A percentile compares a stretch with the other conserved stretches of the same genome.
These are phyloP conservation scores for Candida tallmaniae DNA, from an alignment of 805 yeast species.

Conservation along the genomic window DNA sequence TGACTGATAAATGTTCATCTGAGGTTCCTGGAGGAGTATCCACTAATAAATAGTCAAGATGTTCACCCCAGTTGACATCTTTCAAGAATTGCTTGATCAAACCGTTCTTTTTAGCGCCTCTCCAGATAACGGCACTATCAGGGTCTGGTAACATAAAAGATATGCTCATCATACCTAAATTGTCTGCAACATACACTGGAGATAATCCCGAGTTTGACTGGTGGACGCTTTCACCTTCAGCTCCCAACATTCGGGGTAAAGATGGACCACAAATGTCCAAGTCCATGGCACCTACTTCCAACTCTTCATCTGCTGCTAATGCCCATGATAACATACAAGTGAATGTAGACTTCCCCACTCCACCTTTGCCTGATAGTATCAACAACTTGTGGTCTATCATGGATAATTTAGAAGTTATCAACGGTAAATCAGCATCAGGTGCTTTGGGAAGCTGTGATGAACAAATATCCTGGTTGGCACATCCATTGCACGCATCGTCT, in stretches of 20 bases:
- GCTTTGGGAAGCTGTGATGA: slow-evolving; percentile 80
- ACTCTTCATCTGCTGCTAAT: slow-evolving; percentile 67
- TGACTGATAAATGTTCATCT: slow-evolving; percentile 92
- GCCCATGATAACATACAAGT: slow-evolving; percentile 98
- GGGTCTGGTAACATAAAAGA: slow-evolving; percentile 91
- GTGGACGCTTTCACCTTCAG: slow-evolving; percentile 80
- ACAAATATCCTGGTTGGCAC: slow-evolving; percentile 91
- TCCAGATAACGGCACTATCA: slow-evolving; percentile 94
- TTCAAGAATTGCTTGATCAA: slow-evolving; percentile 88
- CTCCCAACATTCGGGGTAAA: slow-evolving; percentile 90
- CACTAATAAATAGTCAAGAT: slow-evolving; percentile 74
- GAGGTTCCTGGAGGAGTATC: slow-evolving; percentile 99
- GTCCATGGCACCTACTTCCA: slow-evolving; percentile 96
- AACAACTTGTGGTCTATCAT: slow-evolving; percentile 72
- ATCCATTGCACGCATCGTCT: slow-evolving; percentile 90
- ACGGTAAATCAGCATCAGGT: slow-evolving; percentile 89
- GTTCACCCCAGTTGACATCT: slow-evolving; percentile 92
- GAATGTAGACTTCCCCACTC: slow-evolving; percentile 97
- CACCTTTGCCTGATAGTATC: slow-evolving; percentile 83
- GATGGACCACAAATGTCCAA: slow-evolving; percentile 98
- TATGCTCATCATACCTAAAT: slow-evolving; percentile 91
- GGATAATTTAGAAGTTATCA: slow-evolving; percentile 63
- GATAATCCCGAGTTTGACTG: slow-evolving; percentile 93
- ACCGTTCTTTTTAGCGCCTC: slow-evolving; percentile 94
- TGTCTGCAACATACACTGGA: slow-evolving; percentile 93